Evolutionary conservation across 345 rosid species (phyloP), one percentile per base, ranked within the genome.

Genomic region (Sapria himalayana): DNA sequence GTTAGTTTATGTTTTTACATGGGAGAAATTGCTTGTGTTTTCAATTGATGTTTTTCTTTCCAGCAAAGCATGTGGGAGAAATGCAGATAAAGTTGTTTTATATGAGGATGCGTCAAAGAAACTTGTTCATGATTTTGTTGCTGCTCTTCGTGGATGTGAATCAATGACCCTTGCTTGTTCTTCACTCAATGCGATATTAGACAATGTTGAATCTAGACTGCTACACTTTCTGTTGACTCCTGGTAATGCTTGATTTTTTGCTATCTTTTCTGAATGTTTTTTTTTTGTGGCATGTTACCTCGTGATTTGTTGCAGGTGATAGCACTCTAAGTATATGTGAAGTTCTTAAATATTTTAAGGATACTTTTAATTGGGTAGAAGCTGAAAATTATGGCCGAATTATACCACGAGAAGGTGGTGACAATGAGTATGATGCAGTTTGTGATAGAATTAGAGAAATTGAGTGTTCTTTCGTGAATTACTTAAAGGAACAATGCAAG

Each of bases 41-140:
- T 45, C 17, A 18, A 41, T 53, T 37, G 3, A 25, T 22, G 33
- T 54, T 24, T 19, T 22, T 27, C 39, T 44, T 35, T 51, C 34
- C 73, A 89, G 95, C 54, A 84, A 76, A 75, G 91, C 79, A 45
- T 70, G 62, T 62, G 98, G 98, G 60, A 74, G 98, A 67, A 79
- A 79, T 57, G 73, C 94, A 33, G 68, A 63, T 47, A 79, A 79
- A 62, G 93, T 89, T 29, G 64, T 69, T 61, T 51, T 89, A 22
- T 79, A 89, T 34, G 98, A 89, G 59, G 98, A 89, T 69, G 74
- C 85, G 6, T 59, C 93, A 34, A 89, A 82, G 66, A 79, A 74
- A 60, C 75, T 64, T 67, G 85, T 89, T 47, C 85, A 79, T 54
- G 91, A 79, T 49, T 89, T 89, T 52, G 61, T 76, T 69, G 66